Base-by-base conservation (phyloP, 257 asterid genomes). In the Plectranthus barbatus region DNA sequence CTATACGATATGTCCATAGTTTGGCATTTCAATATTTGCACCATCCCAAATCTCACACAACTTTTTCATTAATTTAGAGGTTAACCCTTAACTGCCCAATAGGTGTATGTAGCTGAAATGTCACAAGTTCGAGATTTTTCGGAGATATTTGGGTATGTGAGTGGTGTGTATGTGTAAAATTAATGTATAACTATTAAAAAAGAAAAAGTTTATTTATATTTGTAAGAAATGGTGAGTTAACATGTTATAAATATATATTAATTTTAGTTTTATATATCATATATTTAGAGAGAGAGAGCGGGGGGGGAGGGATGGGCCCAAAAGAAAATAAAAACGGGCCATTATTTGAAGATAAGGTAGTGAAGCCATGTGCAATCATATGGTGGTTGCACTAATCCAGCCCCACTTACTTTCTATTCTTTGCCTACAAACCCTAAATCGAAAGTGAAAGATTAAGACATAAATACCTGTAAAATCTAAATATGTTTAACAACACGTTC, bases 291-390 rank as follows among this genome's bases (percentile, higher is more conserved):
- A 36, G 41, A 36, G 45, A 40, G 31, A 60, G 29, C 62, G n/a
- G n/a, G n/a, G n/a, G n/a, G n/a, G n/a, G 41, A 9, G 31, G 9
- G 60, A 71, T 80, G 80, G 67, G 68, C 41, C 55, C 61, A 53
- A 56, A 60, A 58, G 47, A 42, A 56, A 70, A 15, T 36, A 55
- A 34, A 17, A 39, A 56, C 20, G 79, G 12, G 69, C 77, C 85
- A 75, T 79, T 63, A 67, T 13, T 64, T 64, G 80, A 80, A 80
- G 82, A 73, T 83, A 54, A 70, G 71, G 81, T 64, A 69, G 77
- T 74, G 87, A 69, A 82, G 76, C 80, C 97, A 90, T 90, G 95
- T 90, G 97, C 94, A 64, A 76, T 80, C 94, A 90, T 90, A 90
- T 81, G 97, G 96, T 81, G 68, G 94, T 86, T 86, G 81, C 77